phyloP scores from a whole-genome alignment of 768 basidiomycete species.

The Lactifluus echinatus region DNA sequence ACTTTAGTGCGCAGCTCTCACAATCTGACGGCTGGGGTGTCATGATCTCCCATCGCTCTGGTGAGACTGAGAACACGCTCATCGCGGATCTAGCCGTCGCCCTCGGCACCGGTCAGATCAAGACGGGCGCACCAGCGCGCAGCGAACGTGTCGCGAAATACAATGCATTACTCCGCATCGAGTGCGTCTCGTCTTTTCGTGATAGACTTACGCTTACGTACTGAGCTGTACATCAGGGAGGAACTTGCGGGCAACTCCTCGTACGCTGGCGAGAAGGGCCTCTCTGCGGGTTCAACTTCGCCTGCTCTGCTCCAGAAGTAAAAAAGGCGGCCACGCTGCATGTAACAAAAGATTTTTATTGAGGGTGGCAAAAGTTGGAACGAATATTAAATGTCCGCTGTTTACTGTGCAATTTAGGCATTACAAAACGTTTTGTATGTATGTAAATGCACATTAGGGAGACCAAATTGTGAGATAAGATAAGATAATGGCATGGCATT shows the following conservation, averaged over 20 bases:
- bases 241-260: constrained; percentile 62
- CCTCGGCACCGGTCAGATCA: constrained; percentile 89
- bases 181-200: constrained; percentile 41
- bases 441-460: background rate
- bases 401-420: background rate
- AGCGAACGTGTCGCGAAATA: constrained; percentile 96
- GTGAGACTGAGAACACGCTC: constrained; percentile 96
- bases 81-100: constrained; percentile 95
- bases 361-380: background rate
- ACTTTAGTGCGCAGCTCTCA: constrained; percentile 77
- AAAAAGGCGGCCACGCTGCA: constrained; percentile 8
- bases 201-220: constrained; percentile 17
- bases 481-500: too few species aligned
- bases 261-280: constrained; percentile 71
- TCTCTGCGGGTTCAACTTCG: constrained; percentile 65
- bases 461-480: too few species aligned
- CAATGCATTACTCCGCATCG: constrained; percentile 83
- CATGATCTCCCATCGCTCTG: constrained; percentile 99
- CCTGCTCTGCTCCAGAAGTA: constrained; percentile 70
- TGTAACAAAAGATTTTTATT: constrained; percentile 1
- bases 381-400: background rate
- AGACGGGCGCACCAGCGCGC: constrained; percentile 95
- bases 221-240: constrained; percentile 40
- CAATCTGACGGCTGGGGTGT: constrained; percentile 98
- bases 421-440: background rate